These are phyloP conservation scores for Boletus huronensis DNA, from an alignment of 768 basidiomycete species.

Conservation along the genomic window DNA sequence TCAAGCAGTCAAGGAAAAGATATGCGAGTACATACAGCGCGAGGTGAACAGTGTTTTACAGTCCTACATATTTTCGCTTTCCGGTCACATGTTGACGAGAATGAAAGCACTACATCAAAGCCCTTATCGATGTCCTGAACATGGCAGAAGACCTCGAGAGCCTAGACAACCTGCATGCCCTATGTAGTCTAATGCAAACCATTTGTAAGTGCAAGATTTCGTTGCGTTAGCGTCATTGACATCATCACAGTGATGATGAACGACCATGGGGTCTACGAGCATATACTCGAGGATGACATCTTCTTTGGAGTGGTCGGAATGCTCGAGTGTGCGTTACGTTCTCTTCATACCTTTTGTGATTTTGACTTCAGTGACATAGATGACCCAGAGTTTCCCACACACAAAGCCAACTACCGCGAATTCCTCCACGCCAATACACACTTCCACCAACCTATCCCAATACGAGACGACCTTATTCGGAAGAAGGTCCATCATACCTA, in stretches of 20 bases:
- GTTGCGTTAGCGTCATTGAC: neutral
- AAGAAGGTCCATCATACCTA: slow-evolving; percentile 96
- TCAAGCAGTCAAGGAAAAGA: slow-evolving; percentile 71
- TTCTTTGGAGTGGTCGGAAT: slow-evolving; percentile 94
- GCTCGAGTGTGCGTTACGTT: slow-evolving; percentile 80
- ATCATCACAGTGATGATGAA: slow-evolving; percentile 77
- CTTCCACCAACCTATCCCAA: slow-evolving; percentile 86
- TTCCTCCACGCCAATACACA: slow-evolving; percentile 80
- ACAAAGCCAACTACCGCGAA: slow-evolving; percentile 96
- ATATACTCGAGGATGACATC: slow-evolving; percentile 87
- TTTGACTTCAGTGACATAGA: slow-evolving; percentile 46
- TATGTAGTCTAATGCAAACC: slow-evolving; percentile 91
- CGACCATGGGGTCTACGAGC: slow-evolving; percentile 92
- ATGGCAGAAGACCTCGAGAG: slow-evolving; percentile 93
- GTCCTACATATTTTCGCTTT: neutral
- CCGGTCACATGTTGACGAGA: slow-evolving; percentile 1
- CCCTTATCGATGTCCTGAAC: slow-evolving; percentile 77
- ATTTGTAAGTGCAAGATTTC: slow-evolving; percentile 59
- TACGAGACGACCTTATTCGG: slow-evolving; percentile 71
- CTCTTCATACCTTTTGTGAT: slow-evolving; percentile 2
- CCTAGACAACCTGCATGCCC: slow-evolving; percentile 82
- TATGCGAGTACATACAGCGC: slow-evolving; percentile 84
- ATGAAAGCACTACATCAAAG: slow-evolving; percentile 79
- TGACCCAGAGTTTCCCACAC: slow-evolving; percentile 93
- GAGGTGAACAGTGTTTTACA: slow-evolving; percentile 52